Base-by-base conservation (phyloP, 164 flowering plant species). In the Cinnamomum chago region DNA sequence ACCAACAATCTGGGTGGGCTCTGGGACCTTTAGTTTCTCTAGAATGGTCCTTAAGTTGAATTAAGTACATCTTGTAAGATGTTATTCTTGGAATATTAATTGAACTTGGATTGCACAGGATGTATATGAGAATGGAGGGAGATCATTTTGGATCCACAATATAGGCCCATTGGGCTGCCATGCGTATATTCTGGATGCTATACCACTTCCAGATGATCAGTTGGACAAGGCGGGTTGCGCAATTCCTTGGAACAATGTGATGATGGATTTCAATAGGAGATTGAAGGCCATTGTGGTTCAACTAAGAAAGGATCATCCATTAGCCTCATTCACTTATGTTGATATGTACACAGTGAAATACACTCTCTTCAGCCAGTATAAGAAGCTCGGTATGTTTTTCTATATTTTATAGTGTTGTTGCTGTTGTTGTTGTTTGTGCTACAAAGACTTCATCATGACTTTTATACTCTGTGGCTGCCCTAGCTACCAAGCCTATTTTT, bases 91-190 rank as follows among this genome's bases (percentile, higher is more conserved):
- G 23, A 5, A 20, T 66, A 27, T 66, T 33, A 30, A 27, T 17
- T 30, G 13, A 14, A 18, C 6, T 18, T 2, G 13, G 28, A 10
- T n/a, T 22, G 47, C 3, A 62, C 82, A 86, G 89, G 0, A 65
- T 17, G 73, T 83, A 7, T 85, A 87, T 64, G 70, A 12, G 40
- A 72, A 68, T 72, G 92, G 92, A 25, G 92, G 83, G 5, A 82
- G 90, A 65, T 81, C 70, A 12, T 87, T 87, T 70, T 87, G 89
- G 92, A 83, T 89, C 72, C 90, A 87, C 78, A 89, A 89, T 65
- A 89, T 89, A 10, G 90, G 92, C 0, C 89, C 90, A 5, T 73
- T 89, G 1, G 90, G 90, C 24, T 87, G 92, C 78, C 80, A 84
- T 11, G 80, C 90, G 0, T 83, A 84, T 51, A 33, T 84, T 18